Evolutionary conservation across 352 stramenopile genomes (phyloP), one percentile per base, ranked within the genome.

Genomic region (Globisporangium iwayamae): DNA sequence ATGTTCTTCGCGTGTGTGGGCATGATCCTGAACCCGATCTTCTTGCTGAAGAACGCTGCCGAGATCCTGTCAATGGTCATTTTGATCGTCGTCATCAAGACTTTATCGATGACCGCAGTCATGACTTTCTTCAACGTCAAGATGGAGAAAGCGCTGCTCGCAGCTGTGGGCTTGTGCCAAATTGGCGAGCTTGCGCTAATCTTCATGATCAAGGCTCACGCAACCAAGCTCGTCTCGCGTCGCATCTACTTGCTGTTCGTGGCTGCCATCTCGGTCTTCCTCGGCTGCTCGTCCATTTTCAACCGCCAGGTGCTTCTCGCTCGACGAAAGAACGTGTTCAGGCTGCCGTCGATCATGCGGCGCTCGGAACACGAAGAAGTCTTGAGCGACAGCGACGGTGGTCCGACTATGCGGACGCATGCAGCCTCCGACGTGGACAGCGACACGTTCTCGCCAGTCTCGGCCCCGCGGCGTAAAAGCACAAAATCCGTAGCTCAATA

Each of bases 171-270:
- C 18, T 67, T 96, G 14, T 96, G 83, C 46, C 87, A 96, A 48
- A 90, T 96, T 59, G 87, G 87, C 14, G 87, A 96, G 58, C 68
- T 96, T 14, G 83, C 87, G 39, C 76, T 96, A 28, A 94, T 96
- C 68, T 96, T 96, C 63, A 96, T 96, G 80, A 96, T 94, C 79
- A 96, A 96, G 56, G 85, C 87, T 34, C 87, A 94, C 51, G 77
- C 83, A 5, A 90, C 83, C 32, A 79, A 93, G 60, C 85, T 96
- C 43, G 81, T 96, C 1, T 91, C 87, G 2, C 81, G 87, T 6
- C 82, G 80, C 39, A 83, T 90, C 34, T 96, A 96, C 67, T 57
- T 96, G 65, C 69, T 94, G 0, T 93, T 94, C 47, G 76, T 96
- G 7, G 85, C 81, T 34, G 82, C 85, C 3, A 94, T 92, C 56